These are phyloP conservation scores for Globisporangium spiculum DNA, from an alignment of 352 stramenopile species.

Conservation along the genomic window DNA sequence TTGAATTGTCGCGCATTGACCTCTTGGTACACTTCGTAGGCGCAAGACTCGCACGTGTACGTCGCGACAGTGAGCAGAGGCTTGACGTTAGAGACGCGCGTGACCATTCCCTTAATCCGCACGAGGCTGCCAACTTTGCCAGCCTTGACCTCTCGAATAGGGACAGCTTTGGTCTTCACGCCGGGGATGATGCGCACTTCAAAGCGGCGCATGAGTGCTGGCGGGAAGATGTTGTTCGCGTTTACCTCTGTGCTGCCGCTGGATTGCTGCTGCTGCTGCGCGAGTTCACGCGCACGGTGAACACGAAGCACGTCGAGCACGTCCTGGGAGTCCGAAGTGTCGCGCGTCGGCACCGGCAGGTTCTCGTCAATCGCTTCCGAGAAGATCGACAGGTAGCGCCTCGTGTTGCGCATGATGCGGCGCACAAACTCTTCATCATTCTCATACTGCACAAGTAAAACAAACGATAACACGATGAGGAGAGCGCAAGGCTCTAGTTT, in stretches of 20 bases:
- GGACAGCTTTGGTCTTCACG: constrained; percentile 85
- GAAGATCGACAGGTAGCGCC: constrained; percentile 88
- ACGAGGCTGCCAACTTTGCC: constrained; percentile 95
- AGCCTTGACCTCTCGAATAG: constrained; percentile 94
- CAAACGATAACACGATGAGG: neutral
- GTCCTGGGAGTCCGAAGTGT: constrained; percentile 80
- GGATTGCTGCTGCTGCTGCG: constrained; percentile 44
- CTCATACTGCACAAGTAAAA: constrained; percentile 46
- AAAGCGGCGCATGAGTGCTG: constrained; percentile 90
- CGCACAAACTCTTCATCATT: constrained; percentile 81
- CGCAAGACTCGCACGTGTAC: constrained; percentile 97
- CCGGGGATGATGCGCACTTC: constrained; percentile 79
- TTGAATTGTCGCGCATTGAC: constrained; percentile 93
- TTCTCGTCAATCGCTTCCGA: constrained; percentile 87
- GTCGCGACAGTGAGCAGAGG: constrained; percentile 95
- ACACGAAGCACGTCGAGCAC: constrained; percentile 82
- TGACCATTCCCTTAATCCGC: constrained; percentile 97
- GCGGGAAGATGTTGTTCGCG: constrained; percentile 82
- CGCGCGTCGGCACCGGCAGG: constrained; percentile 71
- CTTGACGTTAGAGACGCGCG: constrained; percentile 98
- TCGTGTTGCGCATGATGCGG: constrained; percentile 84
- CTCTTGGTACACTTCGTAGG: constrained; percentile 97
- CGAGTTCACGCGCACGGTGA: constrained; percentile 72
- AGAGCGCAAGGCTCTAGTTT: neutral
- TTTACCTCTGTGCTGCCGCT: constrained; percentile 26